Evolutionary conservation across 2,329 filamentous ascomycete genomes (phyloP).

Genomic region (Penicillium sp.): DNA sequence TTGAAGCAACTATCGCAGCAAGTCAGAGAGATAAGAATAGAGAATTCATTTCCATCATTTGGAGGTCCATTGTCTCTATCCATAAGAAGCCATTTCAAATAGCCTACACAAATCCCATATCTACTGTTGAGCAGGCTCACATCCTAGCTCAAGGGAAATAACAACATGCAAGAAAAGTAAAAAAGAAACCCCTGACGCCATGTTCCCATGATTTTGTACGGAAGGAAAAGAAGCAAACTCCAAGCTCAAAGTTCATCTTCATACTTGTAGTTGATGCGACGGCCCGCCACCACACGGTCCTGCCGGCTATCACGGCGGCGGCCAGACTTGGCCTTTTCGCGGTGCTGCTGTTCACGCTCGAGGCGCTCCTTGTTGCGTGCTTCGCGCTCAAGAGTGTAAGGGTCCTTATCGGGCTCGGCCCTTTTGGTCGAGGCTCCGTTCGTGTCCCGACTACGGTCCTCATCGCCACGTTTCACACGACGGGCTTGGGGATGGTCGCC

Average conservation of each 20-base stretch:
- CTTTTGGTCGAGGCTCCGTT: slow-evolving; percentile 14
- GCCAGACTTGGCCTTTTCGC: slow-evolving; percentile 49
- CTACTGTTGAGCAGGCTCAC: slow-evolving; percentile 5
- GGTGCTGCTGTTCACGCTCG: slow-evolving; percentile 65
- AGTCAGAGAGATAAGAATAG: not conserved
- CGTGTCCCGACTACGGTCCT: slow-evolving; percentile 27
- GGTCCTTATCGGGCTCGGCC: slow-evolving; percentile 56
- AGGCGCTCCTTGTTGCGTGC: slow-evolving; percentile 62
- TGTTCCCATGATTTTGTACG: slow-evolving; percentile 10
- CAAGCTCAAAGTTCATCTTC: slow-evolving; percentile 43
- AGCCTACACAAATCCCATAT: slow-evolving; percentile 4
- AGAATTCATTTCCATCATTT: not conserved
- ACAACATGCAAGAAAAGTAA: slow-evolving; percentile 13
- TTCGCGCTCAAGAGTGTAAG: slow-evolving; percentile 73
- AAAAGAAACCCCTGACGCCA: slow-evolving; percentile 5
- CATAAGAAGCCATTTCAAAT: not conserved
- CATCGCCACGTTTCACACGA: slow-evolving; percentile 37
- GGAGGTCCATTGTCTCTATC: slow-evolving; percentile 5
- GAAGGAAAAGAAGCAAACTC: not conserved
- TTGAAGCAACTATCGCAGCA: not conserved
- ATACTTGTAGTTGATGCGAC: slow-evolving; percentile 51
- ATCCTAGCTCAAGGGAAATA: not conserved
- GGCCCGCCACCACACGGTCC: slow-evolving; percentile 35
- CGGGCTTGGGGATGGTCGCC: slow-evolving; percentile 38
- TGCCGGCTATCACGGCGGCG: slow-evolving; percentile 37